These are phyloP conservation scores for Wallemia mellicola DNA, from an alignment of 1,284 basidiomycete genomes.

Conservation along the genomic window DNA sequence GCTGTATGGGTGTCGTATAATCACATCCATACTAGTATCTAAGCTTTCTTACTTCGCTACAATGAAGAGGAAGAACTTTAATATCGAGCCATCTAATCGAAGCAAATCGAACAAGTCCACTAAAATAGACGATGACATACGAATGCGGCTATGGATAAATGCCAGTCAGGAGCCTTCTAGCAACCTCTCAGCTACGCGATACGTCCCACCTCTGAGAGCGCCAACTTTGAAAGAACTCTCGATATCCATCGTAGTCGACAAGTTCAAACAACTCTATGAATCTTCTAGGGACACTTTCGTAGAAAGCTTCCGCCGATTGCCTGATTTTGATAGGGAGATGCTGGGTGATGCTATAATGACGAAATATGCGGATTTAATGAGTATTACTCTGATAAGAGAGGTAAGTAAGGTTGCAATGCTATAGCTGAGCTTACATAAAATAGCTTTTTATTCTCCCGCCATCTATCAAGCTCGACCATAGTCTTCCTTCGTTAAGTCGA, in stretches of 20 bases:
- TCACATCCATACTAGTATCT: too few species aligned
- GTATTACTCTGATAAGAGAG: not conserved
- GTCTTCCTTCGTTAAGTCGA: not conserved
- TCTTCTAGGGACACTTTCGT: not conserved
- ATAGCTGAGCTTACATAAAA: not conserved
- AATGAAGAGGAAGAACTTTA: too few species aligned
- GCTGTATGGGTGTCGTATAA: too few species aligned
- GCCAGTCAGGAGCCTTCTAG: not conserved
- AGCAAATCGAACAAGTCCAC: not conserved
- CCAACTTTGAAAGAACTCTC: not conserved
- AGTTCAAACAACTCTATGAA: not conserved
- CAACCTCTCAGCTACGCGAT: not conserved
- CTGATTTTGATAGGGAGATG: not conserved
- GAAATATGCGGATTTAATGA: not conserved
- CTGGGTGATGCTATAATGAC: not conserved
- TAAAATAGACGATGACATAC: not conserved
- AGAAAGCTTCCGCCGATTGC: not conserved
- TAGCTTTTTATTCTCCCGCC: not conserved
- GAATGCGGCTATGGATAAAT: not conserved
- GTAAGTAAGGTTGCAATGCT: not conserved
- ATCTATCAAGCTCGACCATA: not conserved
- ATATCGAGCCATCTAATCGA: too few species aligned
- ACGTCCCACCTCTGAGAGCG: not conserved
- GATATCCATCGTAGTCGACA: not conserved
- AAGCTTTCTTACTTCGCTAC: too few species aligned